Evolutionary conservation across 352 stramenopile genomes (phyloP), one percentile per base, ranked within the genome.

Genomic region (Globisporangium acanthophoron): DNA sequence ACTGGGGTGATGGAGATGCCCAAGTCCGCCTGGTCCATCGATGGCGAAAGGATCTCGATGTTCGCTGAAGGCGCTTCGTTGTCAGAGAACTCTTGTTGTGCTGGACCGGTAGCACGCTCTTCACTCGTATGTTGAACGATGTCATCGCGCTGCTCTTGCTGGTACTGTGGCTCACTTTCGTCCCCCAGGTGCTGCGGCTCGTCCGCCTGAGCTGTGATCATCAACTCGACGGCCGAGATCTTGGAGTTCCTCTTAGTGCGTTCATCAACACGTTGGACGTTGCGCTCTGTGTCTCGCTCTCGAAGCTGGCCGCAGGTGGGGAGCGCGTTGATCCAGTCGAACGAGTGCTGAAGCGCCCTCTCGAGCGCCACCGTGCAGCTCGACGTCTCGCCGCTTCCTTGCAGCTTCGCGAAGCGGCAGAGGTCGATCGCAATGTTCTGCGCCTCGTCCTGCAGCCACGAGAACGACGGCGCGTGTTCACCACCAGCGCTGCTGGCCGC

Each of bases 381-480:
- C 18, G 29, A 21, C 0, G 24, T n/a, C n/a, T 35, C 4, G 0
- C 43, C 18, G 2, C 3, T n/a, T 0, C 29, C n/a, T 3, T 29
- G 15, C 29, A 58, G 51, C 12, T 48, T 21, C 3, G 69, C 53
- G 41, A 85, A 79, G 43, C 27, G 43, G 52, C 75, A 88, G 9
- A 84, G 62, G 21, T 80, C 75, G 0, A 52, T 61, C 8, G 78
- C 73, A 15, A 85, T 72, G 59, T 80, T 69, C 37, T 46, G 21
- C 0, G 71, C 39, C 2, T 65, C 56, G 45, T 85, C 79, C 21
- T 77, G 51, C 20, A 72, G 21, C 75, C 78, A 88, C 9, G 35
- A 7, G 21, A 61, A 69, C n/a, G 21, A 47, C 13, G 37, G 18
- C 3, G 16, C 20, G 46, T 3, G 31, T 27, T 33, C 41, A 3